Evolutionary conservation across 495 filamentous ascomycete species (phyloP), one percentile per base, ranked within the genome.

Genomic region (Umbilicaria muhlenbergii): DNA sequence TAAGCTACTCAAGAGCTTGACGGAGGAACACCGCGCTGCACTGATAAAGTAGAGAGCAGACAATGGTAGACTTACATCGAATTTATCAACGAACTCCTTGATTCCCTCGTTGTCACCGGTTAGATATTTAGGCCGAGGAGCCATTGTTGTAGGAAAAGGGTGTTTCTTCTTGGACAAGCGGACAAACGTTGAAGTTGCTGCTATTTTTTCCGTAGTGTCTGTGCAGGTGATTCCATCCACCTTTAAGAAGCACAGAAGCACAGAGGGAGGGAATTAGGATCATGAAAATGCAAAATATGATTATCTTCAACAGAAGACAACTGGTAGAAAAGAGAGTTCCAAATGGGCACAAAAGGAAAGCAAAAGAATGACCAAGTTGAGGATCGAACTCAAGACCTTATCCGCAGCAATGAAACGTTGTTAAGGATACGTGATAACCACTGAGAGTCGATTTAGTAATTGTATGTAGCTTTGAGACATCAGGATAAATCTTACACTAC

Each of bases 51-150:
- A 6, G 24, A 10, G 24, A 28, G 24, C 24, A 21, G 19, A 21
- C 19, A 21, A 5, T 21, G 2, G 2, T 21, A 21, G 40, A 75
- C 87, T 54, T 57, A 94, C 88, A 66, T 98, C 92, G 52, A 94
- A 98, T 51, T 75, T 75, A 55, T 81, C 81, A 46, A 98, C 66
- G 54, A 96, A 98, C 21, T 81, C 75, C 17, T 75, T 67, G 42
- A 96, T 82, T 16, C 70, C 80, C 38, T 69, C 66, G 43, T 71
- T 70, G 58, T 94, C 76, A 51, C 86, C 86, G 34, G 80, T 88
- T 50, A 98, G 71, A 55, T 89, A 85, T 56, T 76, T 75, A 39
- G 88, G 75, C 28, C 36, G 16, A 11, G 41, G 3, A 32, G 34
- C n/a, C 51, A 55, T 57, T 28, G 24, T 28, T 28, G 24, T 6